Evolutionary conservation across 805 yeast genomes (phyloP).

Genomic region (Teunomyces tritomae): DNA sequence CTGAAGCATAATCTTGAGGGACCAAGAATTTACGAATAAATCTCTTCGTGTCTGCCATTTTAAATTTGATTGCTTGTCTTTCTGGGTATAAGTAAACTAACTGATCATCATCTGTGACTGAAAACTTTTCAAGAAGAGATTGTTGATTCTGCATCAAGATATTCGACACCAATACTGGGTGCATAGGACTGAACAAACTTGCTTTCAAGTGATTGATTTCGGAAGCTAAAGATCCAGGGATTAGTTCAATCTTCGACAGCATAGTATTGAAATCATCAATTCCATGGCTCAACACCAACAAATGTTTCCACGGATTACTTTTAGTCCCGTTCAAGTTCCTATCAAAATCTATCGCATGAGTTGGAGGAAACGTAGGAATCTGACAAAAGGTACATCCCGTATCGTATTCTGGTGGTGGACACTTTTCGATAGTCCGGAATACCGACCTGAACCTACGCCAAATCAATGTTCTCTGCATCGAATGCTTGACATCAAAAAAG

Average conservation of each 20-base stretch:
- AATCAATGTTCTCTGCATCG: not conserved
- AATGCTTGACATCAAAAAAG: not conserved
- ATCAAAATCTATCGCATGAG: constrained; percentile 38
- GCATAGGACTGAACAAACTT: constrained; percentile 34
- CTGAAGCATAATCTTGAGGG: constrained; percentile 26
- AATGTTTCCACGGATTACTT: constrained; percentile 53
- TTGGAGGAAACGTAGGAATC: constrained; percentile 37
- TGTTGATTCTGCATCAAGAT: constrained; percentile 27
- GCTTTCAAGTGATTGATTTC: constrained; percentile 37
- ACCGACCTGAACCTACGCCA: not conserved
- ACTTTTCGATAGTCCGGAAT: constrained; percentile 15
- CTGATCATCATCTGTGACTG: constrained; percentile 10
- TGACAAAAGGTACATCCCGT: constrained; percentile 64
- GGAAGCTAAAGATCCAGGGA: constrained; percentile 43
- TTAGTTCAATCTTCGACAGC: constrained; percentile 51
- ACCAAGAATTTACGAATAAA: constrained; percentile 44
- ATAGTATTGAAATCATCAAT: constrained; percentile 32
- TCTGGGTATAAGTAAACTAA: constrained; percentile 57
- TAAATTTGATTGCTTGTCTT: constrained; percentile 38
- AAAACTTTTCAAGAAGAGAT: constrained; percentile 6
- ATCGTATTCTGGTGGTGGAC: constrained; percentile 52
- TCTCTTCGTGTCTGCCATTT: constrained; percentile 20
- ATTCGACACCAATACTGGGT: constrained; percentile 53
- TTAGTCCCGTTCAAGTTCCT: constrained; percentile 47
- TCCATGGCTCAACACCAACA: constrained; percentile 50